These are phyloP conservation scores for Lagenidium giganteum DNA, from an alignment of 352 stramenopile species.

Conservation along the genomic window DNA sequence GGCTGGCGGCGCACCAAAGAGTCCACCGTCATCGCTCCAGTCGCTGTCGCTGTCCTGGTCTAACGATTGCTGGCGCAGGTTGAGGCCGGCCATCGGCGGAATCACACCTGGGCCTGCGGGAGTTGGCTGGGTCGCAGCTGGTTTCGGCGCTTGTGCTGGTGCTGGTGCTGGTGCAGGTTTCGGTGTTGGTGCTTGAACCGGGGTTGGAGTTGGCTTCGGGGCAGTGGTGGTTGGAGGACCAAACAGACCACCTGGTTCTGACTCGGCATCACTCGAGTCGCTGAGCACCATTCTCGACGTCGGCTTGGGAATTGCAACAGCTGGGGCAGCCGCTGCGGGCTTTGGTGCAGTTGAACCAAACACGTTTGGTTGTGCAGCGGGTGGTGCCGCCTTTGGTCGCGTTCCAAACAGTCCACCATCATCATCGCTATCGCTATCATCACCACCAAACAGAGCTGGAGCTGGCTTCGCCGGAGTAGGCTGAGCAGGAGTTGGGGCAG, in stretches of 20 bases:
- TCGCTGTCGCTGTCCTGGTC: constrained; percentile 18
- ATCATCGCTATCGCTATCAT: constrained; percentile 25
- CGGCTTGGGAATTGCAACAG: too few species aligned
- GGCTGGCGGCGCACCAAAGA: constrained; percentile 25
- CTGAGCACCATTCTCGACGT: too few species aligned
- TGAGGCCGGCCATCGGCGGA: not conserved
- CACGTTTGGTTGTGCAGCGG: too few species aligned
- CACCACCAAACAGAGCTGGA: too few species aligned
- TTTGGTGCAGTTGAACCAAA: constrained; percentile 4
- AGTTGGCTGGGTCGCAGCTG: constrained; percentile 1
- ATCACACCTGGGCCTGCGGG: not conserved
- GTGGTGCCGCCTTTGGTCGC: constrained; percentile 16
- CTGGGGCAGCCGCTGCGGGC: too few species aligned
- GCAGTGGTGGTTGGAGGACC: constrained; percentile 5
- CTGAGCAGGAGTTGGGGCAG: too few species aligned
- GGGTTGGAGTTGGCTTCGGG: constrained; percentile 2
- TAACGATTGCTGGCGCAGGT: not conserved
- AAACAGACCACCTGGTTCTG: constrained; percentile 16
- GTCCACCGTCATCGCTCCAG: constrained; percentile 26
- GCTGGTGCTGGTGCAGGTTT: not conserved
- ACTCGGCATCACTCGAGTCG: constrained; percentile 13
- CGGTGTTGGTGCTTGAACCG: too few species aligned
- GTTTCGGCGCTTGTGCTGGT: not conserved
- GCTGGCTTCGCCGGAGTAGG: too few species aligned
- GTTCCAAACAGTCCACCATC: constrained; percentile 34